These are phyloP conservation scores for Dichotomocladium elegans DNA, from an alignment of 371 early-diverging fungal species.

Conservation along the genomic window DNA sequence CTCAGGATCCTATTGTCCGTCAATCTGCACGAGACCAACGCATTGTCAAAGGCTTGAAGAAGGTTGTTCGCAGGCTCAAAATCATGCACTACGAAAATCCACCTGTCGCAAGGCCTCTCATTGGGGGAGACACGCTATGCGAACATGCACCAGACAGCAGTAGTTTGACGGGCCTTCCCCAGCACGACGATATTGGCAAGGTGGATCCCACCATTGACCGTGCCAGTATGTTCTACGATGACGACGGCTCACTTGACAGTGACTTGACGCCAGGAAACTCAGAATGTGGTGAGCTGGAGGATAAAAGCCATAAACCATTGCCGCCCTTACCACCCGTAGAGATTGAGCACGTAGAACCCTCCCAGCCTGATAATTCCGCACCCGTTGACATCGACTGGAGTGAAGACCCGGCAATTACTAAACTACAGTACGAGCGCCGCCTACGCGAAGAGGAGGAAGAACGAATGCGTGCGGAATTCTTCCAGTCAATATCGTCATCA, in stretches of 20 bases:
- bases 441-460: conserved; percentile 39
- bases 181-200: neutral
- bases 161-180: no score
- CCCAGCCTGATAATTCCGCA: neutral
- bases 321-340: no score
- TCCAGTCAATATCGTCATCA: conserved; percentile 1
- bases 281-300: neutral
- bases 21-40: conserved; percentile 52
- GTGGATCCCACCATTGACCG: neutral
- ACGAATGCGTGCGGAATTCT: conserved; percentile 21
- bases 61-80: conserved; percentile 45
- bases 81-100: conserved; percentile 30
- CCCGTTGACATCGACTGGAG: neutral
- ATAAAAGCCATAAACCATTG: no score
- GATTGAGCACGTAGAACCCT: neutral
- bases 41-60: conserved; percentile 52
- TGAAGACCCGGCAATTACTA: conserved; percentile 12
- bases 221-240: conserved; percentile 1
- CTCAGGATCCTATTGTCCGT: conserved; percentile 41
- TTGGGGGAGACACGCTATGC: no score
- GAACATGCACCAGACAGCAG: no score
- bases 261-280: conserved; percentile 32
- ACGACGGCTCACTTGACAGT: conserved; percentile 35
- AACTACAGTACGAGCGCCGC: conserved; percentile 22
- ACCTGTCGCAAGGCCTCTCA: no score